Percentiles rank a stretch among this genome's conserved stretches.
Evolutionary conservation across 108 stramenopile species (phyloP).

Genomic region (Pseudonitzschia delicatissima): DNA sequence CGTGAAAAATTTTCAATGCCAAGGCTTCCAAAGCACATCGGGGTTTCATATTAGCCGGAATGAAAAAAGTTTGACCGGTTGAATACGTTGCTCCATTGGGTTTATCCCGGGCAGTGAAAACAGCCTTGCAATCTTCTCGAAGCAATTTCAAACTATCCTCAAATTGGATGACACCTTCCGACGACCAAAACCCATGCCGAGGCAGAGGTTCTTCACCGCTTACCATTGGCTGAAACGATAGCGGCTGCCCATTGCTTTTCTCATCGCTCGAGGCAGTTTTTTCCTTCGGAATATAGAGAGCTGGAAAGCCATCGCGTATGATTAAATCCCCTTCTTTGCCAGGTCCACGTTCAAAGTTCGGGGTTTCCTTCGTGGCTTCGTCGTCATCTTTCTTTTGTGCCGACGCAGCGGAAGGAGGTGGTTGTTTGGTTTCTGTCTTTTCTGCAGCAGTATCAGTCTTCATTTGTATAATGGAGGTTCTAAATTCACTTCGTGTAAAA

Average conservation of each 20-base stretch:
- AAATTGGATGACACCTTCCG: conserved; percentile 43
- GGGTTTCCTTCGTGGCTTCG: not conserved
- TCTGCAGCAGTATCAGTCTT: not conserved
- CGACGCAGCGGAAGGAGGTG: not conserved
- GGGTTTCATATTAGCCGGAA: conserved; percentile 75
- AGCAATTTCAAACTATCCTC: conserved; percentile 17
- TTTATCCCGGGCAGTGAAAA: conserved; percentile 75
- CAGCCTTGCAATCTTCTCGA: conserved; percentile 64
- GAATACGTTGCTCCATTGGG: conserved; percentile 71
- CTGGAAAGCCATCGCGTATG: conserved; percentile 55
- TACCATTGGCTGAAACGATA: conserved; percentile 21
- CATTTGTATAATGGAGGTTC: no score
- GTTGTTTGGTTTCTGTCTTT: not conserved
- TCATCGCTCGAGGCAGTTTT: not conserved
- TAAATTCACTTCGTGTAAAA: no score
- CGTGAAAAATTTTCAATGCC: conserved; percentile 67
- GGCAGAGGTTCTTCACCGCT: conserved; percentile 62
- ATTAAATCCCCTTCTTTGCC: conserved; percentile 44
- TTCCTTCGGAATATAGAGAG: conserved; percentile 24
- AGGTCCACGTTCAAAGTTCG: not conserved
- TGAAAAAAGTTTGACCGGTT: conserved; percentile 78
- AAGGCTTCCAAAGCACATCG: conserved; percentile 82
- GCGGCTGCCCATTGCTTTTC: conserved; percentile 14
- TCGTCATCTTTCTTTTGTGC: not conserved
- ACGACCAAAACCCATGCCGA: conserved; percentile 57